Base-by-base conservation (phyloP, 495 filamentous ascomycete species). In the Penicillium macrosclerotiorum region DNA sequence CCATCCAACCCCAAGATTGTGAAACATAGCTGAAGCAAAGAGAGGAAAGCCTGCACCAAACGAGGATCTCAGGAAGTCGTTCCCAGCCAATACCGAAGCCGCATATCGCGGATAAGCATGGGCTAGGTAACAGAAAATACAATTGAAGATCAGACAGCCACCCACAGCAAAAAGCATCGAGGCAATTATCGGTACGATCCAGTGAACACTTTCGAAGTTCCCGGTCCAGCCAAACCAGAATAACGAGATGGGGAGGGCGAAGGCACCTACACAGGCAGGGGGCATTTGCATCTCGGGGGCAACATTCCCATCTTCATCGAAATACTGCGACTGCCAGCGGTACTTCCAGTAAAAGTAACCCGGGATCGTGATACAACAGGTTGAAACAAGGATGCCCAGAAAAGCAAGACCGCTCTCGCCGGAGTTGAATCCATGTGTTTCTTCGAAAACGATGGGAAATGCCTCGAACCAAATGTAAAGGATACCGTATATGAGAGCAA, bases 151-250 rank as follows among this genome's bases (percentile, higher is more conserved):
- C 4, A 79, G 51, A 51, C 78, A 79, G 0, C 66, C 65, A 0
- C 77, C 78, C 13, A 80, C 60, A 8, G 73, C 51, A 58, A 84
- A 85, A 8, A 75, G 61, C 9, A 62, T 52, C 0, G 71, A 72
- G 5, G 72, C 79, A 27, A 85, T 68, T 17, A 83, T 77, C 1
- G 83, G 81, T 12, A 76, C 75, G 29, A 82, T 74, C 79, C 80
- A 84, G 46, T 81, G 77, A 12, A 79, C 60, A 4, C 63, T 49
- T n/a, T 63, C 67, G 25, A 46, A 32, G 14, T 81, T 63, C 0
- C 75, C 73, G 2, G 82, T 72, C 80, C 79, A 79, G 2, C 75
- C 81, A 45, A 84, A 77, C 78, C 79, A 83, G 58, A 83, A 79
- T 1, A 84, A 59, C 5, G 65, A 68, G 12, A 77, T 63, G 0